These are phyloP conservation scores for Eleusine indica DNA, from an alignment of 176 grass and related monocot species.

Conservation along the genomic window DNA sequence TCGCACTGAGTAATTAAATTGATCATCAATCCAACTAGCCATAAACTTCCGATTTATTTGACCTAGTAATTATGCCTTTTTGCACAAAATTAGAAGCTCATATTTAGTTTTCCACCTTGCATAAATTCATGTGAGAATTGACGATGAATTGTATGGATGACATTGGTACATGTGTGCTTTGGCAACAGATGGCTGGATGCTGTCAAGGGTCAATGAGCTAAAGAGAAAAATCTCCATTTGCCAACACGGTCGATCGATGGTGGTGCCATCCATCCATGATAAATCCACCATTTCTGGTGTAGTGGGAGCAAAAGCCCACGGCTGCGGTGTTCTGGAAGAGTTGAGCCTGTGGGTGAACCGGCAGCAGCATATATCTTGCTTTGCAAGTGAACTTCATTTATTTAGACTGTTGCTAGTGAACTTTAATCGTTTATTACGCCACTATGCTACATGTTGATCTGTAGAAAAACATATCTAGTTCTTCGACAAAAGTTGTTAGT, in stretches of 20 bases:
- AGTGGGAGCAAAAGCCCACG: slow-evolving; percentile 35
- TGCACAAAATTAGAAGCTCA: background rate
- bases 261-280: slow-evolving; percentile 44
- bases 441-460: background rate
- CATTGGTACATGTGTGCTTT: slow-evolving; percentile 24
- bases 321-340: slow-evolving; percentile 38
- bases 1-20: background rate
- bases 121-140: background rate
- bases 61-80: background rate
- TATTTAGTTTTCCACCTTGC: slow-evolving; percentile 18
- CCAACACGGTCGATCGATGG: slow-evolving; percentile 9
- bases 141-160: slow-evolving; percentile 29
- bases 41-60: background rate
- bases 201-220: slow-evolving; percentile 32
- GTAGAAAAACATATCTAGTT: background rate
- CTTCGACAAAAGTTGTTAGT: background rate
- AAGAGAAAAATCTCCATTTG: slow-evolving; percentile 41
- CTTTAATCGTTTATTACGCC: background rate
- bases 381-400: background rate
- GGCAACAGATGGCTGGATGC: slow-evolving; percentile 3
- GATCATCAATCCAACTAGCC: background rate
- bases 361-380: background rate
- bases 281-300: slow-evolving; percentile 25
- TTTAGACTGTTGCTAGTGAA: background rate
- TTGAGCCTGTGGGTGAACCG: background rate